These are phyloP conservation scores for Erysimum cheiri DNA, from an alignment of 441 rosid species.

Conservation along the genomic window DNA sequence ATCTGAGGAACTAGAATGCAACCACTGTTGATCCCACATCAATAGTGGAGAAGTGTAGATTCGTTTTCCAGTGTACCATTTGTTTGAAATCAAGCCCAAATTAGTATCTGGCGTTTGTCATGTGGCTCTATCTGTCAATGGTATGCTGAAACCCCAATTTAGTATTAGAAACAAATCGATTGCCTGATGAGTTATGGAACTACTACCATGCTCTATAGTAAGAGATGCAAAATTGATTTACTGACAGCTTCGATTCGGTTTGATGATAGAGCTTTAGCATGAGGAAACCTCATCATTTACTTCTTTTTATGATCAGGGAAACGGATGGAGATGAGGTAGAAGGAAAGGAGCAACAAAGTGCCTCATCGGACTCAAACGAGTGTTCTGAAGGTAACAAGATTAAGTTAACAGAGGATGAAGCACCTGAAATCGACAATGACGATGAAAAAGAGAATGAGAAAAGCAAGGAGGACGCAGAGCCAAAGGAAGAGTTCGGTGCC, in stretches of 20 bases:
- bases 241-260: background rate
- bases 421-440: constrained; percentile 12
- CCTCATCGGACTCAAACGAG: constrained; percentile 29
- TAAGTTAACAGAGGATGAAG: constrained; percentile 37
- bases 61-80: background rate
- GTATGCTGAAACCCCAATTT: background rate
- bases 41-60: background rate
- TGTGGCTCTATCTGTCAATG: background rate
- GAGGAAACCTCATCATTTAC: constrained; percentile 16
- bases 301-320: constrained; percentile 24
- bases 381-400: constrained; percentile 38
- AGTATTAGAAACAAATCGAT: background rate
- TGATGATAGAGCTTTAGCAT: constrained; percentile 14
- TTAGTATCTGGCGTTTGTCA: background rate
- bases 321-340: constrained; percentile 20
- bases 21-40: constrained; percentile 19
- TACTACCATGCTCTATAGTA: background rate
- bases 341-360: constrained; percentile 29
- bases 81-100: background rate
- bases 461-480: constrained; percentile 44
- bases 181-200: background rate
- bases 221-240: background rate
- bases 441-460: constrained; percentile 17
- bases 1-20: constrained; percentile 13
- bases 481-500: constrained; percentile 46